These are phyloP conservation scores for Baeospora myosura DNA, from an alignment of 1,284 basidiomycete species.

Conservation along the genomic window DNA sequence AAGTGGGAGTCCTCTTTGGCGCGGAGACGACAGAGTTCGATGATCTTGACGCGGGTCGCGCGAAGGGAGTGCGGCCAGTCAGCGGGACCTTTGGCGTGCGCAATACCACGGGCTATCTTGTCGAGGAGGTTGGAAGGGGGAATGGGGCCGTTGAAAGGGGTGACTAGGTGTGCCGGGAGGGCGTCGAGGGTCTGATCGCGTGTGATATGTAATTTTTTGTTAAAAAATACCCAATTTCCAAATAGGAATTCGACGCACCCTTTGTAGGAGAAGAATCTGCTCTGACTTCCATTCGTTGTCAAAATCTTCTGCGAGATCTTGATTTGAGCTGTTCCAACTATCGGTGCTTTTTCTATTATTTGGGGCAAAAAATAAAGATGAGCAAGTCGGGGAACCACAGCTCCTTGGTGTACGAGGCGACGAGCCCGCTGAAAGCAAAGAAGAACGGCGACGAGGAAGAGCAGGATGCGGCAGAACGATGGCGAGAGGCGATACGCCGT, in stretches of 20 bases:
- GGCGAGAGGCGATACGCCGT: slow-evolving; percentile 38
- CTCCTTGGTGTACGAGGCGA: slow-evolving; percentile 46
- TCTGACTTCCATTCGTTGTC: slow-evolving; percentile 70
- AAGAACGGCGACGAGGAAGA: slow-evolving; percentile 35
- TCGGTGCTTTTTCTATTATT: slow-evolving; percentile 66
- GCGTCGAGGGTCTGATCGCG: slow-evolving; percentile 65
- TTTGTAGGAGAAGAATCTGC: slow-evolving; percentile 54
- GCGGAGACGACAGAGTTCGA: slow-evolving; percentile 60
- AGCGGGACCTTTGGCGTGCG: slow-evolving; percentile 57
- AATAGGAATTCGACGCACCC: slow-evolving; percentile 37
- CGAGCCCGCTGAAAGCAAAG: slow-evolving; percentile 30
- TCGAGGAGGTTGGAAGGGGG: slow-evolving; percentile 78
- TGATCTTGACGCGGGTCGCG: slow-evolving; percentile 70
- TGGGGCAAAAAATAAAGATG: slow-evolving; percentile 41
- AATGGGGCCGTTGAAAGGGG: slow-evolving; percentile 72
- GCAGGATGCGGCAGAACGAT: slow-evolving; percentile 48
- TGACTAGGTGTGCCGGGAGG: slow-evolving; percentile 71
- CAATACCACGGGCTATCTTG: slow-evolving; percentile 70
- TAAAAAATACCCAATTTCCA: too few species aligned
- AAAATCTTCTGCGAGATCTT: slow-evolving; percentile 48
- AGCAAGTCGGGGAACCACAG: slow-evolving; percentile 34
- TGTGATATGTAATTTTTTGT: slow-evolving; percentile 8
- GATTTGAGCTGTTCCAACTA: slow-evolving; percentile 76
- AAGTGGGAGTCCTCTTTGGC: slow-evolving; percentile 45
- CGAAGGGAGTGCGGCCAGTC: slow-evolving; percentile 78